Conservation (phyloP, 352 stramenopile species). For the Aphanomyces cochlioides region DNA sequence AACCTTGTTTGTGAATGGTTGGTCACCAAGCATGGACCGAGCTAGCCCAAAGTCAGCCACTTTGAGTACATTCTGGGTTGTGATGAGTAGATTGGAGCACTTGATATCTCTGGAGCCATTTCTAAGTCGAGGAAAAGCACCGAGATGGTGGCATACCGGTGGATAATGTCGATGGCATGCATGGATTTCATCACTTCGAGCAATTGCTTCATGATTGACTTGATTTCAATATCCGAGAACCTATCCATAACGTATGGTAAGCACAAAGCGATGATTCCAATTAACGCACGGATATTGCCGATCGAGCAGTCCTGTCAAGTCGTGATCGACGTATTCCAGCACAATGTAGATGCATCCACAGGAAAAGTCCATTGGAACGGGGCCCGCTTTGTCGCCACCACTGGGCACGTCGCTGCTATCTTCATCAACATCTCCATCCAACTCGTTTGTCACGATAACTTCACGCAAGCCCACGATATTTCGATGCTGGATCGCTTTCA, state of each 20-base stretch:
- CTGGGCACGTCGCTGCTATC: slow-evolving; percentile 22
- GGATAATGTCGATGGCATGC: slow-evolving; percentile 84
- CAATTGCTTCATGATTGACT: slow-evolving; percentile 83
- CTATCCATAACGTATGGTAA: slow-evolving; percentile 31
- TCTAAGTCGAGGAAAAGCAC: not conserved
- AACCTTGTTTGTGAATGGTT: slow-evolving; percentile 92
- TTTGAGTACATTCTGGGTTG: slow-evolving; percentile 72
- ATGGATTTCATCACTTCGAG: slow-evolving; percentile 85
- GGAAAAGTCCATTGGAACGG: slow-evolving; percentile 52
- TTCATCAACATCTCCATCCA: slow-evolving; percentile 55
- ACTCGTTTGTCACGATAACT: slow-evolving; percentile 89
- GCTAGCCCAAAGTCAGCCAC: slow-evolving; percentile 83
- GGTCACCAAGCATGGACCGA: slow-evolving; percentile 78
- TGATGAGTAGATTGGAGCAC: slow-evolving; percentile 87
- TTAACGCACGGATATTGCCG: slow-evolving; percentile 67
- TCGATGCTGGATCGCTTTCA: slow-evolving; percentile 94
- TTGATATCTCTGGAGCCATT: slow-evolving; percentile 53
- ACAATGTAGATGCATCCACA: slow-evolving; percentile 85
- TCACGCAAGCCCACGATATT: slow-evolving; percentile 96
- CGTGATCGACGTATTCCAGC: slow-evolving; percentile 86
- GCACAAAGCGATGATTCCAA: not conserved
- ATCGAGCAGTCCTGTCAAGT: slow-evolving; percentile 84
- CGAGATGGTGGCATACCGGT: slow-evolving; percentile 43
- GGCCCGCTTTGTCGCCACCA: not conserved
- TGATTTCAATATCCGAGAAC: slow-evolving; percentile 83